Evolutionary conservation across 306 rosid genomes (phyloP), one percentile per base, ranked within the genome.

Genomic region (Prunus fruticosa): DNA sequence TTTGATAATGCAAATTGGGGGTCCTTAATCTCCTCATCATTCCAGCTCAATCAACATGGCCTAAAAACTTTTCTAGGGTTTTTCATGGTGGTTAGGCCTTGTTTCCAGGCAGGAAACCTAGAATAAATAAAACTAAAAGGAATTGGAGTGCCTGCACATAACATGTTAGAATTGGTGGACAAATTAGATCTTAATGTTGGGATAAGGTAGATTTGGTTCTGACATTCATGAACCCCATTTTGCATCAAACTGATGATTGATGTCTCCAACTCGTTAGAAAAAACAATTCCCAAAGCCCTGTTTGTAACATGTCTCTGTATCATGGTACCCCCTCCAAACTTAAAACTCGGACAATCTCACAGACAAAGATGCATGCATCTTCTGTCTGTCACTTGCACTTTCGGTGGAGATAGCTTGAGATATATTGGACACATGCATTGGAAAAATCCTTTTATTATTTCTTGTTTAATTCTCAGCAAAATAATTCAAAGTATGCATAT

Each of bases 81-180:
- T 83, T 38, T 38, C 54, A 22, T 77, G 85, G 87, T 82, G 76
- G 84, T 72, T 76, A 76, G 65, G 69, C 70, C 76, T 22, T 91
- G 97, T 89, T 91, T 84, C 94, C 85, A 82, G 71, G 84, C 56
- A 79, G 91, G 96, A 92, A 87, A 90, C 97, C 91, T 77, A 49
- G 73, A 64, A 47, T 57, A 47, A 72, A 78, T 76, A 49, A 70
- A 73, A 51, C 51, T 76, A 52, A 28, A 41, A 45, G 10, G 73
- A 76, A 67, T 53, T 61, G 51, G 70, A 64, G 70, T 67, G 69
- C 72, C 58, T 18, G 41, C 43, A 62, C 20, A 62, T 15, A 84
- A 76, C 88, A 78, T 84, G 81, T 68, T 27, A 86, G 88, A 89
- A 78, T 57, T 80, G 81, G 80, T 80, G 81, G 96, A 87, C 95